Evolutionary conservation across 1,139 yeast species (phyloP), one percentile per base, ranked within the genome.

Genomic region (Eremothecium sinecaudum): DNA sequence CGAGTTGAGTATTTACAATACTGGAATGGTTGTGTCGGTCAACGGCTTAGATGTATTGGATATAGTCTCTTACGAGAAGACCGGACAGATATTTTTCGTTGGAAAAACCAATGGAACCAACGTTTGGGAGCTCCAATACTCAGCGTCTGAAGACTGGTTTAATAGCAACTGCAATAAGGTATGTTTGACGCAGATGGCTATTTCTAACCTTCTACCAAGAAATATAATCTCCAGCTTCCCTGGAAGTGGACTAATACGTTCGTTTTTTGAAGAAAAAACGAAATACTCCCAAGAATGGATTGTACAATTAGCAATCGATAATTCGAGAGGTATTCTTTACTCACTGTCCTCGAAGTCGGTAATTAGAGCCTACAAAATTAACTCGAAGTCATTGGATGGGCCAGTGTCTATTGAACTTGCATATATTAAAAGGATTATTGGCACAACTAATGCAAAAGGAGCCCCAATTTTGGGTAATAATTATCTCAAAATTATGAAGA

Each of bases 121-220:
- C 47, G 67, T 92, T 32, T 90, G 96, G 94, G 86, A 84, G 52
- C 65, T 90, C 38, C 78, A 75, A 40, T 92, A 92, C 53, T 73
- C 87, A n/a, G 80, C 78, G 43, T 74, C 80, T 23, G 90, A 87
- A 31, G 79, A 84, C 33, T 90, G 95, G 81, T 84, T 84, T 52
- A 75, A 79, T 43, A 80, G 82, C 51, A 79, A 77, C 48, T 83
- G 94, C 52, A 77, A 75, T 44, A 86, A 84, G 55, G 73, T 79
- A 20, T 83, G 95, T 53, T 67, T 79, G 34, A 80, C 92, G 1
- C 75, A 79, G 52, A 70, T 78, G 9, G 74, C 81, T 0, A 63
- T 80, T 32, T 68, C 79, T 1, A 67, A 72, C 32, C 69, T 78
- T 14, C 61, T 77, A 20, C 80, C 80, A 8, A 64, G 67, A 20